These are phyloP conservation scores for Colletotrichum sidae DNA, from an alignment of 2,329 filamentous ascomycete species.

Conservation along the genomic window DNA sequence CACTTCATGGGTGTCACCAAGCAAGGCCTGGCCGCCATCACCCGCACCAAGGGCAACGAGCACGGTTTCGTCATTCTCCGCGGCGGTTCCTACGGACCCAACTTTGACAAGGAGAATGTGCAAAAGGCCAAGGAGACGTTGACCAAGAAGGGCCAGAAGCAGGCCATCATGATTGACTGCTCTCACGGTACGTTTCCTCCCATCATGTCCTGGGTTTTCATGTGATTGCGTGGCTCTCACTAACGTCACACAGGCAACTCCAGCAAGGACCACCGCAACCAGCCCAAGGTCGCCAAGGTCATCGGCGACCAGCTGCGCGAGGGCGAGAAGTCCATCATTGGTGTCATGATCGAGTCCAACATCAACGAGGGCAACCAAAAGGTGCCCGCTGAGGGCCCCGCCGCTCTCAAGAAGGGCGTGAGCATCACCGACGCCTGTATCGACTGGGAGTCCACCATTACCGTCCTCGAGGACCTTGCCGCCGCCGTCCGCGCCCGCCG, in stretches of 20 bases:
- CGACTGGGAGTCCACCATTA: slow-evolving; percentile 86
- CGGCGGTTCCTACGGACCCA: slow-evolving; percentile 91
- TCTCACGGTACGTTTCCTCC: slow-evolving; percentile 78
- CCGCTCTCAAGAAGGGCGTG: slow-evolving; percentile 85
- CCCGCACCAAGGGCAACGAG: slow-evolving; percentile 91
- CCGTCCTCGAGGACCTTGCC: slow-evolving; percentile 86
- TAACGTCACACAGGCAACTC: slow-evolving; percentile 77
- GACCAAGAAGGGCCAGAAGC: slow-evolving; percentile 83
- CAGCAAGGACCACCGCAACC: slow-evolving; percentile 96
- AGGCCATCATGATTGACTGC: slow-evolving; percentile 98
- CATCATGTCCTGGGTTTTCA: background rate
- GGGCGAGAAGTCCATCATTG: slow-evolving; percentile 89
- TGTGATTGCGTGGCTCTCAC: background rate
- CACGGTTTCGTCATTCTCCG: slow-evolving; percentile 97
- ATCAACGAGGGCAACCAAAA: slow-evolving; percentile 93
- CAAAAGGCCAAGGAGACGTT: slow-evolving; percentile 82
- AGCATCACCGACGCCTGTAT: slow-evolving; percentile 98
- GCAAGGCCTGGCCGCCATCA: slow-evolving; percentile 95
- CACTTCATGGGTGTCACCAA: slow-evolving; percentile 99
- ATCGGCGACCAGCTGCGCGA: slow-evolving; percentile 87
- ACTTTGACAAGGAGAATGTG: slow-evolving; percentile 90
- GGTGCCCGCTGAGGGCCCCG: slow-evolving; percentile 83
- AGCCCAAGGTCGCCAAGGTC: slow-evolving; percentile 88
- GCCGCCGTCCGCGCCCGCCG: slow-evolving; percentile 84
- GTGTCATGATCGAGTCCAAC: slow-evolving; percentile 99